Percentiles rank a stretch among this genome's conserved stretches.
Conservation (phyloP, 106 monocot genomes). For the Acorus gramineus region DNA sequence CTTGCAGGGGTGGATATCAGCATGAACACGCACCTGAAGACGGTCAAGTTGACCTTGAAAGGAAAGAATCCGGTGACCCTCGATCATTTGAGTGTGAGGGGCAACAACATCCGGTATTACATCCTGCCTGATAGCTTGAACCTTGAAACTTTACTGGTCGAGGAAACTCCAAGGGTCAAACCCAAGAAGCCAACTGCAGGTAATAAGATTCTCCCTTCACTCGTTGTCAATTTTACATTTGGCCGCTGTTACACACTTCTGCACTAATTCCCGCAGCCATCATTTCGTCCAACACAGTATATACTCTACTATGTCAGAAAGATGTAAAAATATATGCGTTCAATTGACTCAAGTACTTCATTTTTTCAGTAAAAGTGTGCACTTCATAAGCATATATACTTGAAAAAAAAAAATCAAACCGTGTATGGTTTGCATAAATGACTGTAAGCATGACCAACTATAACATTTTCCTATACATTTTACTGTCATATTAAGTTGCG, state of each 20-base stretch:
- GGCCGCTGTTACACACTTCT: not conserved
- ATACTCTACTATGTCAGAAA: no score
- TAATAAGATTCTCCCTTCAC: constrained; percentile 3
- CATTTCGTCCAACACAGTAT: not conserved
- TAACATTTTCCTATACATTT: no score
- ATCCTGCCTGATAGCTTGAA: constrained; percentile 95
- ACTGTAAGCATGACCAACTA: no score
- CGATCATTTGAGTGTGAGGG: constrained; percentile 87
- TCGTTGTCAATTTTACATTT: not conserved
- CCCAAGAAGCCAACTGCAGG: constrained; percentile 89
- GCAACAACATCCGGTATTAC: constrained; percentile 85
- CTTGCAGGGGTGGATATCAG: constrained; percentile 86
- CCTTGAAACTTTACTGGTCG: constrained; percentile 86
- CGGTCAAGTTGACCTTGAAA: constrained; percentile 79
- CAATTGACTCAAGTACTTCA: no score
- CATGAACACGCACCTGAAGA: constrained; percentile 96
- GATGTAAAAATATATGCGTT: no score
- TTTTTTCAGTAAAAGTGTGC: no score
- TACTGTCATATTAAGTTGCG: no score
- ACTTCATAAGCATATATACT: no score
- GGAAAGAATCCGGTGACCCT: constrained; percentile 87
- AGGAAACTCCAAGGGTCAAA: constrained; percentile 87
- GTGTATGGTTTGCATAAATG: no score
- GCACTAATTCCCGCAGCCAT: not conserved
- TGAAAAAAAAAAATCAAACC: no score